A percentile compares a stretch with the other conserved stretches of the same genome.
Conservation (phyloP, 306 rosid genomes). For the Canavalia gladiata region DNA sequence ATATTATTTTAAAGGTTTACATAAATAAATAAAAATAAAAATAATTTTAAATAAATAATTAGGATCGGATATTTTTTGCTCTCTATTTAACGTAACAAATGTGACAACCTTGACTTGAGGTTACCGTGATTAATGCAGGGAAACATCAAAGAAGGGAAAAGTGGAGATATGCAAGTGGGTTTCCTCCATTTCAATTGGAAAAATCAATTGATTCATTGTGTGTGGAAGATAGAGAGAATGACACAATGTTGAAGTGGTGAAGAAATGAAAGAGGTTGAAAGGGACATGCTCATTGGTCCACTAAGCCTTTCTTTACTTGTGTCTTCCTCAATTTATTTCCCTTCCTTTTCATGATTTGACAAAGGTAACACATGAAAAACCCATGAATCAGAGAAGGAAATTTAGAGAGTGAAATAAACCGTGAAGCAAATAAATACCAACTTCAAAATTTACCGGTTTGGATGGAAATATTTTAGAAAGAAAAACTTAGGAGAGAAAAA, state of each 20-base stretch:
- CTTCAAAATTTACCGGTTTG: no score
- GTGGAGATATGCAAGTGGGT: neutral
- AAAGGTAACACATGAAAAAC: neutral
- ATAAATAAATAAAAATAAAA: no score
- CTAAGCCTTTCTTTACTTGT: neutral
- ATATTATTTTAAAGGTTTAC: no score
- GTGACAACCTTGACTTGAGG: conserved; percentile 13
- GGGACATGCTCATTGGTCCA: neutral
- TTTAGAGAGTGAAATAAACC: neutral
- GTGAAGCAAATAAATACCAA: neutral
- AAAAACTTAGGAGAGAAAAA: no score
- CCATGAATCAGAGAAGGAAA: neutral
- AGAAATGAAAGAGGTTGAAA: neutral
- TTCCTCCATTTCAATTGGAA: neutral
- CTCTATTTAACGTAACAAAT: neutral
- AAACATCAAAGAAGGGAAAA: neutral
- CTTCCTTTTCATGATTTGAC: conserved; percentile 7
- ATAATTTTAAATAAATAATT: no score
- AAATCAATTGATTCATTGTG: neutral
- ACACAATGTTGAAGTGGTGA: neutral
- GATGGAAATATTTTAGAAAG: no score
- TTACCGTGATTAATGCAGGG: neutral
- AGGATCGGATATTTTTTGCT: no score
- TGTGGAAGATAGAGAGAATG: neutral
- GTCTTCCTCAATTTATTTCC: conserved; percentile 1